Evolutionary conservation across 1,139 yeast species (phyloP).

Genomic region (Groenewaldozyma sp.): DNA sequence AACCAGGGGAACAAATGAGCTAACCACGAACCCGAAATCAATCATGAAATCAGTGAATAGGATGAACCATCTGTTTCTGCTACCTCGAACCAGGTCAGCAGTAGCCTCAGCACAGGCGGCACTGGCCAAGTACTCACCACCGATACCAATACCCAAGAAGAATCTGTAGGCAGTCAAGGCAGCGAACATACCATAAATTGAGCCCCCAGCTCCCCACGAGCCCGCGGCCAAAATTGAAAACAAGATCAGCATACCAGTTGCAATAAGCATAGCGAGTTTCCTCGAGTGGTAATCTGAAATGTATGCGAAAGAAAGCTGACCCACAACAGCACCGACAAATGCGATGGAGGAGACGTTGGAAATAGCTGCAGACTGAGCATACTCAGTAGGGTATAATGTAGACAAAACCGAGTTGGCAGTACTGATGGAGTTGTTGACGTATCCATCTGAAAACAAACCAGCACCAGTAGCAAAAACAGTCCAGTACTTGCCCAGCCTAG

Average conservation of each 20-base stretch:
- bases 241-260: constrained; percentile 62
- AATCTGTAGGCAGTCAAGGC: constrained; percentile 78
- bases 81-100: constrained; percentile 62
- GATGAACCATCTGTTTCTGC: constrained; percentile 76
- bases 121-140: constrained; percentile 85
- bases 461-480: constrained; percentile 84
- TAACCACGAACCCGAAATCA: constrained; percentile 73
- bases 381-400: constrained; percentile 51
- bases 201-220: constrained; percentile 69
- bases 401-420: constrained; percentile 64
- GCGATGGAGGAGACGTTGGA: constrained; percentile 75
- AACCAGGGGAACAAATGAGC: constrained; percentile 80
- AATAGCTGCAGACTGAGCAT: constrained; percentile 54
- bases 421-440: constrained; percentile 72
- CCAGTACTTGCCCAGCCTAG: constrained; percentile 35
- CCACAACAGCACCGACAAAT: constrained; percentile 81
- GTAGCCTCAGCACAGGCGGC: constrained; percentile 91
- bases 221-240: constrained; percentile 74
- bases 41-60: constrained; percentile 86
- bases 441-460: constrained; percentile 84
- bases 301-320: constrained; percentile 71
- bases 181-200: constrained; percentile 54
- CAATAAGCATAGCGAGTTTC: constrained; percentile 67
- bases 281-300: constrained; percentile 73
- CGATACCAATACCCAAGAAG: constrained; percentile 68